phyloP scores from a whole-genome alignment of 2,329 filamentous ascomycete genomes.

The Microcera coccophila region DNA sequence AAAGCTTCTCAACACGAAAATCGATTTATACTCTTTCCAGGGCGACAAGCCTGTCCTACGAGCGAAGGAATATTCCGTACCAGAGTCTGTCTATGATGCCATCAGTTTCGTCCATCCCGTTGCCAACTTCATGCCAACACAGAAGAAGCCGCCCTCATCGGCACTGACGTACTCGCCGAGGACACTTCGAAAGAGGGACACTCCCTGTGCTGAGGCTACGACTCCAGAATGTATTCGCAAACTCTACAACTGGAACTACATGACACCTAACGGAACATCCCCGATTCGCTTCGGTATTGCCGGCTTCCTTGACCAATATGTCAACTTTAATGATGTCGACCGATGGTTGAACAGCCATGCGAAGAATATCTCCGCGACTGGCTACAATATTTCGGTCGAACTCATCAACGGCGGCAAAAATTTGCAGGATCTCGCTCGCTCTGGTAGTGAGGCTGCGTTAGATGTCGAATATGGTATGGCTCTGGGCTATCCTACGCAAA shows the following conservation, averaged over 20 bases:
- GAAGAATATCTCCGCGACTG: constrained; percentile 33
- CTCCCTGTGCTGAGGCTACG: constrained; percentile 30
- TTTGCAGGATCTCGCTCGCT: constrained; percentile 33
- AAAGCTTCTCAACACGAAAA: constrained; percentile 38
- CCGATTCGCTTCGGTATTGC: constrained; percentile 43
- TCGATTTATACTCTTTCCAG: constrained; percentile 41
- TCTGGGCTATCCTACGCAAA: constrained; percentile 41
- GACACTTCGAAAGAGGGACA: constrained; percentile 5
- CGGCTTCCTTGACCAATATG: constrained; percentile 48
- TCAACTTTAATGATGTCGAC: constrained; percentile 41
- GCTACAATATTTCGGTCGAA: constrained; percentile 40
- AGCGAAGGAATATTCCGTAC: constrained; percentile 43
- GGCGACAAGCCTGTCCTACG: constrained; percentile 38
- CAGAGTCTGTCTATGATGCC: constrained; percentile 34
- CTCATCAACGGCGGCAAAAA: constrained; percentile 44
- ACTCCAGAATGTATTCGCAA: constrained; percentile 41
- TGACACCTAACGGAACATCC: constrained; percentile 27
- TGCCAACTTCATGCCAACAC: constrained; percentile 47
- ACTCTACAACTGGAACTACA: constrained; percentile 45
- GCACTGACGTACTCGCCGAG: constrained; percentile 6
- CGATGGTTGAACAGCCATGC: constrained; percentile 36
- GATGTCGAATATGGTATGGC: constrained; percentile 48
- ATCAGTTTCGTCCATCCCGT: constrained; percentile 48
- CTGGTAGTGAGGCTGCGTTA: constrained; percentile 45
- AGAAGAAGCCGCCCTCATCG: constrained; percentile 24